Conservation (phyloP, 345 rosid species). For the Pistacia vera region DNA sequence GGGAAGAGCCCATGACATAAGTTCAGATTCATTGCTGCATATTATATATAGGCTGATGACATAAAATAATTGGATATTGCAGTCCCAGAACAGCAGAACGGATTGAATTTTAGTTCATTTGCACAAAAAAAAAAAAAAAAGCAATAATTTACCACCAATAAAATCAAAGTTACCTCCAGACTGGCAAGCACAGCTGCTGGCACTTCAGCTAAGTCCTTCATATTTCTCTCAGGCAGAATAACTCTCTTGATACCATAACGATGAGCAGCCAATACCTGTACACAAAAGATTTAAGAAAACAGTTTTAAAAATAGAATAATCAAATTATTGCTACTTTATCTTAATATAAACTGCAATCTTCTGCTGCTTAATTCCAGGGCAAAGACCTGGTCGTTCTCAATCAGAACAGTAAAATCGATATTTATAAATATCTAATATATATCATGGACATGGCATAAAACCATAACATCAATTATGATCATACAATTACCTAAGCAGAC, state of each 20-base stretch:
- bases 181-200: slow-evolving; percentile 80
- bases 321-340: background rate
- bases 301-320: background rate
- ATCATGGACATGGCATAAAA: background rate
- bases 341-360: background rate
- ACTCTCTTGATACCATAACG: slow-evolving; percentile 90
- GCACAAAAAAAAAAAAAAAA: background rate
- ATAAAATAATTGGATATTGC: background rate
- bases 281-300: slow-evolving; percentile 19
- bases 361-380: background rate
- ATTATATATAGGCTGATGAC: too few species aligned
- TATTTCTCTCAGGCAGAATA: slow-evolving; percentile 90
- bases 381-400: background rate
- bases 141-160: background rate
- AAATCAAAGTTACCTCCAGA: slow-evolving; percentile 67
- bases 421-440: background rate
- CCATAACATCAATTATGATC: background rate
- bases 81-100: background rate
- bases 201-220: slow-evolving; percentile 95
- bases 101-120: background rate
- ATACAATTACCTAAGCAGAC: background rate
- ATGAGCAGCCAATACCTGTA: slow-evolving; percentile 96
- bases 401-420: background rate
- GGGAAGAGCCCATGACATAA: background rate
- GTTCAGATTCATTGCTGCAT: background rate